A percentile compares a stretch with the other conserved stretches of the same genome.
phyloP scores from a whole-genome alignment of 106 monocot genomes.

The Vanilla planifolia region DNA sequence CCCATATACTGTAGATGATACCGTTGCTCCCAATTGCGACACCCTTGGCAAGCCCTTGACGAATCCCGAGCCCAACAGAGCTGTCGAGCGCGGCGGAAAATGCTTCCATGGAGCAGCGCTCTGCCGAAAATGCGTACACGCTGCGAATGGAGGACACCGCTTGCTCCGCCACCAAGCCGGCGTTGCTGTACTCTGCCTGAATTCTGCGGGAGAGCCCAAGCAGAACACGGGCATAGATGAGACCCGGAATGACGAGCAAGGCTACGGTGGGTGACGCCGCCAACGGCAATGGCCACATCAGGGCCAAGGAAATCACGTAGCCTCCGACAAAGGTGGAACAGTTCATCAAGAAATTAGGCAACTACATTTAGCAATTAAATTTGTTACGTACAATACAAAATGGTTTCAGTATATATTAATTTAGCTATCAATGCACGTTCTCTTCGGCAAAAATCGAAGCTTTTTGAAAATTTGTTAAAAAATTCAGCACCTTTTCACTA shows the following conservation, averaged over 20 bases:
- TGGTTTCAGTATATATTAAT: no score
- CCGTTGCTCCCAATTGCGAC: slow-evolving; percentile 25
- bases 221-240: slow-evolving; percentile 3
- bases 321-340: not conserved
- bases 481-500: slow-evolving; percentile 4
- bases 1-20: slow-evolving; percentile 32
- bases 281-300: slow-evolving; percentile 1
- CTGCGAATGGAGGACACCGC: slow-evolving; percentile 19
- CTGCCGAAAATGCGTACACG: slow-evolving; percentile 8
- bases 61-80: slow-evolving; percentile 5
- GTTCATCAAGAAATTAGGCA: slow-evolving; percentile 11
- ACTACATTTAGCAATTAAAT: not conserved
- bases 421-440: no score
- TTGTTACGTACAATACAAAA: no score
- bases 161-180: slow-evolving; percentile 21
- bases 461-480: not conserved
- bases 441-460: no score
- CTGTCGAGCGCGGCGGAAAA: slow-evolving; percentile 25
- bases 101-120: slow-evolving; percentile 12
- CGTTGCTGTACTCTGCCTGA: slow-evolving; percentile 3
- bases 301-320: not conserved
- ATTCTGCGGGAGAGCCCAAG: slow-evolving; percentile 3
- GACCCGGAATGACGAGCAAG: slow-evolving; percentile 12
- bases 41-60: slow-evolving; percentile 27
- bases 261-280: not conserved